Evolutionary conservation across 228 moss, liverwort and hornwort genomes (phyloP), one percentile per base, ranked within the genome.

Genomic region (Sphagnum magellanicum): DNA sequence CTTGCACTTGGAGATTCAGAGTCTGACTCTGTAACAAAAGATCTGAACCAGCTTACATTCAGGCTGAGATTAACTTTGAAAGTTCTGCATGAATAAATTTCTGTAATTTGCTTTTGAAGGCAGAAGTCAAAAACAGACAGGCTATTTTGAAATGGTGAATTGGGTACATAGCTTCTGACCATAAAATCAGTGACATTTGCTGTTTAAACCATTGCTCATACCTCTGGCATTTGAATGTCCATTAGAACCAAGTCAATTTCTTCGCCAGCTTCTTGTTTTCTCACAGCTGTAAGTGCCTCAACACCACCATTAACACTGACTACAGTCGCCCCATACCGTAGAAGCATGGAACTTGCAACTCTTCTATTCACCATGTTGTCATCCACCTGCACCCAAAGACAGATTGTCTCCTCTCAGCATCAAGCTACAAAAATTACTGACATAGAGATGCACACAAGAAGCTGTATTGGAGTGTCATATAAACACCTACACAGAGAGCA

Each of bases 221-320:
- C 93, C 91, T 91, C 88, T 4, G 94, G 91, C 94, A 94, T 94
- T 73, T 94, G 94, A 63, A 94, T 94, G 66, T 94, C 94, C 94
- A 94, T 94, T 63, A 91, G 74, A 4, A 94, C 79, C 67, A 94
- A 84, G 59, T 94, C 91, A 69, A 89, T 89, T 49, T 74, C 83
- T 74, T 71, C 63, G 2, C 78, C 84, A 68, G 77, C 5, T 4
- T 71, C 74, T 76, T 84, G 83, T 53, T 53, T 72, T 78, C 81
- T 71, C 15, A 94, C 52, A 60, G 81, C 81, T 50, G 50, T 53
- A 67, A 91, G 71, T 4, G 94, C 89, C 75, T 91, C 73, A 0
- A 47, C 64, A 13, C 94, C 94, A 50, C 91, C 89, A 47, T 73
- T 67, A 55, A 88, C 89, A 57, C 84, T 74, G 14, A 17, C 83